Evolutionary conservation across 2,329 filamentous ascomycete species (phyloP).

Genomic region (Colletotrichum lindemuthianum): DNA sequence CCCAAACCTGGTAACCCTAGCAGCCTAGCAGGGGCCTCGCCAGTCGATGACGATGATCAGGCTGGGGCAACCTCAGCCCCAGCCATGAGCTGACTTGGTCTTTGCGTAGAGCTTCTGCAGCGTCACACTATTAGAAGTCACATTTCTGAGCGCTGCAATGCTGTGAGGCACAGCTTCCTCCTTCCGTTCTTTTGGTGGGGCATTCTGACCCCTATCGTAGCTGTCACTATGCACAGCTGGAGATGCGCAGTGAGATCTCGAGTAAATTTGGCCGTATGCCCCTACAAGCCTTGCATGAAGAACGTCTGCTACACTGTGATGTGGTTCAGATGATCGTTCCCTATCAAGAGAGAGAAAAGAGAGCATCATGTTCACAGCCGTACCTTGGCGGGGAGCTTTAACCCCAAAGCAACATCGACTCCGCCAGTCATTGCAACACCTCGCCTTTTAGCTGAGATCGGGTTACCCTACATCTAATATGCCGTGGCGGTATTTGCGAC

Average conservation of each 20-base stretch:
- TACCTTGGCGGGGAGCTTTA: not conserved
- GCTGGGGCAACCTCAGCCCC: slow-evolving; percentile 24
- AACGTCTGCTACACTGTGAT: too few species aligned
- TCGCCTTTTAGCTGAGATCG: too few species aligned
- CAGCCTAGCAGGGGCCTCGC: not conserved
- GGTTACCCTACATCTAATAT: too few species aligned
- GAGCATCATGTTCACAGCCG: not conserved
- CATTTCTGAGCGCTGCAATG: not conserved
- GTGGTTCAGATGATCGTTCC: too few species aligned
- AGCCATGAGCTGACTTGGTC: slow-evolving; percentile 14
- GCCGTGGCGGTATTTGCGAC: too few species aligned
- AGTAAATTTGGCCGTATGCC: too few species aligned
- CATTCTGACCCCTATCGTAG: too few species aligned
- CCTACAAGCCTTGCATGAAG: too few species aligned
- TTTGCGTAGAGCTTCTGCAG: not conserved
- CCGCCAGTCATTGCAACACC: not conserved
- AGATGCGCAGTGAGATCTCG: too few species aligned
- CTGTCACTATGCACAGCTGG: too few species aligned
- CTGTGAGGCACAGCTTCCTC: slow-evolving; percentile 7
- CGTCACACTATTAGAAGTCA: not conserved
- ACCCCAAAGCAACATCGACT: slow-evolving; percentile 1
- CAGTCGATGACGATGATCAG: slow-evolving; percentile 11
- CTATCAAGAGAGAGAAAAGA: too few species aligned
- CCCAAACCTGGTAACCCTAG: slow-evolving; percentile 9
- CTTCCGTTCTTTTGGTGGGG: not conserved